A percentile compares a stretch with the other conserved stretches of the same genome.
Evolutionary conservation across 2,329 filamentous ascomycete species (phyloP).

Genomic region (Elsinoe ampelina): DNA sequence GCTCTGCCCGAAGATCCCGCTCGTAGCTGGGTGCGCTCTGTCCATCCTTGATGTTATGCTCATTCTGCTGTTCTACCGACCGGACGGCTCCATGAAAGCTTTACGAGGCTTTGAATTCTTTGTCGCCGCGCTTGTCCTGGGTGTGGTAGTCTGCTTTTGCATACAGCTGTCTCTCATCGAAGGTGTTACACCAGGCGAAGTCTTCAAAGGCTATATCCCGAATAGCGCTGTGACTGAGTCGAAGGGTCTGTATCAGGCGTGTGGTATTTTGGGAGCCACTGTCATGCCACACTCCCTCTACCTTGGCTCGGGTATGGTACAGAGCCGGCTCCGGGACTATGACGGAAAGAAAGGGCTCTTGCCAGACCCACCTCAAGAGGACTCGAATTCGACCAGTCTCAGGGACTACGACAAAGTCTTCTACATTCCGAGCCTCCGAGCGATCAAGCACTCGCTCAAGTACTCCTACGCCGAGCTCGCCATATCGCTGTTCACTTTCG

Average conservation of each 20-base stretch:
- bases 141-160: conserved; percentile 61
- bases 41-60: conserved; percentile 60
- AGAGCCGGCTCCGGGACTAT: conserved; percentile 56
- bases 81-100: conserved; percentile 47
- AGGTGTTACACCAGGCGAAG: conserved; percentile 46
- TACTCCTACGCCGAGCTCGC: conserved; percentile 33
- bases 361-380: conserved; percentile 11
- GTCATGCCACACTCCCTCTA: conserved; percentile 64
- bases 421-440: conserved; percentile 32
- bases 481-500: conserved; percentile 34
- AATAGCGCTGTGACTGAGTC: conserved; percentile 50
- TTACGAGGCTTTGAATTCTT: conserved; percentile 56
- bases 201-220: conserved; percentile 58
- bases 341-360: conserved; percentile 40
- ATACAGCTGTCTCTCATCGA: conserved; percentile 57
- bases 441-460: conserved; percentile 32
- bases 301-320: conserved; percentile 60
- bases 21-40: conserved; percentile 59
- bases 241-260: conserved; percentile 58
- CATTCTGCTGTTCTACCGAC: conserved; percentile 58
- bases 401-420: conserved; percentile 24
- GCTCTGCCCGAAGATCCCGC: conserved; percentile 48
- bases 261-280: conserved; percentile 67
- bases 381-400: conserved; percentile 18
- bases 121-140: conserved; percentile 55